Conservation (phyloP, 2,329 filamentous ascomycete species). For the Beauveria varroae region DNA sequence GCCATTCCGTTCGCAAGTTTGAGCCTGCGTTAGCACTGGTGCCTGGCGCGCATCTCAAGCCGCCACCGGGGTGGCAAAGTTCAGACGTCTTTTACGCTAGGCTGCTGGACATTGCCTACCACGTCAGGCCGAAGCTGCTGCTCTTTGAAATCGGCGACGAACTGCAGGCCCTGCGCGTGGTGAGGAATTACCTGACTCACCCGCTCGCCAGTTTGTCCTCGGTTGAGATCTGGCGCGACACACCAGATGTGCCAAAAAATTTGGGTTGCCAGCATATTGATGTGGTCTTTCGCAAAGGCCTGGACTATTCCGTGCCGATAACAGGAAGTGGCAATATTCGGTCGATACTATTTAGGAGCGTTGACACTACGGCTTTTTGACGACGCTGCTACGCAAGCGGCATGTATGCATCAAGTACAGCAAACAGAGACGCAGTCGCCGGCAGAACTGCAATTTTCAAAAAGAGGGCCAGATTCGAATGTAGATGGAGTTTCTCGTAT, state of each 20-base stretch:
- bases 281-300: conserved; percentile 11
- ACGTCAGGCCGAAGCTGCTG: conserved; percentile 45
- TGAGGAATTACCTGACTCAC: conserved; percentile 33
- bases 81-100: conserved; percentile 60
- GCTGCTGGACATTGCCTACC: conserved; percentile 48
- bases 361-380: background rate
- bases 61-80: conserved; percentile 24
- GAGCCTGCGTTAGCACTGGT: conserved; percentile 80
- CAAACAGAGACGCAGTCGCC: background rate
- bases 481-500: background rate
- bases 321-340: conserved; percentile 42
- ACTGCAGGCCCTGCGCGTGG: conserved; percentile 59
- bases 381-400: background rate
- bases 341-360: conserved; percentile 29
- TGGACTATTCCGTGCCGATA: conserved; percentile 24
- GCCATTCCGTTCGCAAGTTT: conserved; percentile 71
- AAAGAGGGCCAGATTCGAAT: no score
- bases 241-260: conserved; percentile 37
- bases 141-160: conserved; percentile 67
- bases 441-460: background rate
- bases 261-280: conserved; percentile 19
- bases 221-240: conserved; percentile 68
- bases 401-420: background rate
- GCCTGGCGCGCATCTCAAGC: conserved; percentile 26
- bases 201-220: conserved; percentile 22